Evolutionary conservation across 1,139 yeast genomes (phyloP).

Genomic region (Casaregolazyma lundiana): DNA sequence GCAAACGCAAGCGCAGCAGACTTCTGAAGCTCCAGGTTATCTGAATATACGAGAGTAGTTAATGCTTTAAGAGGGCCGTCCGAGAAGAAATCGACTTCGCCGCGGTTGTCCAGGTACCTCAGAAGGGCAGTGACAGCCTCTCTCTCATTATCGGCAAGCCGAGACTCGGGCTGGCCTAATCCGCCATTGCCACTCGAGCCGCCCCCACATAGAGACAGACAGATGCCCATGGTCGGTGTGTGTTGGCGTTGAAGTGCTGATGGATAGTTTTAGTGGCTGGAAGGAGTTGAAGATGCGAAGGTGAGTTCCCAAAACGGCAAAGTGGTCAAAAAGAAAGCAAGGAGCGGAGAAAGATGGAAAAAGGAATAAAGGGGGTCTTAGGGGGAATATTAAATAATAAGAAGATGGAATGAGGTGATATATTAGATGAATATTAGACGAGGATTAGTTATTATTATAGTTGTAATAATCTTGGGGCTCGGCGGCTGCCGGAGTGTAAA

Average conservation of each 20-base stretch:
- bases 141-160: conserved; percentile 93
- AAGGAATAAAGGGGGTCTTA: too few species aligned
- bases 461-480: too few species aligned
- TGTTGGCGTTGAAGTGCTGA: neutral
- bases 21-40: conserved; percentile 89
- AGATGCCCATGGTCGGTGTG: conserved; percentile 7
- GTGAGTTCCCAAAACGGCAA: neutral
- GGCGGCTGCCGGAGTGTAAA: too few species aligned
- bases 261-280: neutral
- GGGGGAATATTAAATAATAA: too few species aligned
- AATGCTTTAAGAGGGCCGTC: conserved; percentile 78
- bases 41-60: conserved; percentile 89
- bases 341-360: too few species aligned
- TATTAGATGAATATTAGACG: too few species aligned
- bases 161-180: conserved; percentile 50
- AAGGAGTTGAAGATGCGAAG: neutral
- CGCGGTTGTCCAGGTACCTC: conserved; percentile 76
- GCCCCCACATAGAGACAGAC: conserved; percentile 7
- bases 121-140: conserved; percentile 90
- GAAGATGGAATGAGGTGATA: too few species aligned
- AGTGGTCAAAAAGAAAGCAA: too few species aligned
- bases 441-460: too few species aligned
- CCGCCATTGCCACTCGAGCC: conserved; percentile 1
- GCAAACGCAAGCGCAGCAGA: conserved; percentile 99
- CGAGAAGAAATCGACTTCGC: conserved; percentile 74